Evolutionary conservation across 129 eudicot genomes (phyloP).

Genomic region (Flaveria linearis): DNA sequence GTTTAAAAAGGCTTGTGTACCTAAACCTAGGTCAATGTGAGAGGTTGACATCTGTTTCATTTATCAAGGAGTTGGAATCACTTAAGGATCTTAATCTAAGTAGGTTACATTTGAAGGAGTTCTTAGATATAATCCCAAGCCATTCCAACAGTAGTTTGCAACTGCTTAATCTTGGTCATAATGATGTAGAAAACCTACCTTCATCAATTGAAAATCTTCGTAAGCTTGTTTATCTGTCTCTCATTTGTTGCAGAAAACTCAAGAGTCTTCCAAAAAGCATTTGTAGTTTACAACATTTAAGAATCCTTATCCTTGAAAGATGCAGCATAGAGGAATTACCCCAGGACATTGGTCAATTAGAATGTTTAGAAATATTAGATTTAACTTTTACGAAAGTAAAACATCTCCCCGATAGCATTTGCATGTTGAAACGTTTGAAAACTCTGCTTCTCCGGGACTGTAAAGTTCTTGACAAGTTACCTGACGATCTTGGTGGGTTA

Average conservation of each 20-base stretch:
- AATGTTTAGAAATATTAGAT: constrained; percentile 15
- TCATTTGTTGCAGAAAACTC: neutral
- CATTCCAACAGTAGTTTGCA: neutral
- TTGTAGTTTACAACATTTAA: constrained; percentile 21
- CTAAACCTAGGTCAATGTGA: constrained; percentile 15
- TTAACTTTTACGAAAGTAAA: neutral
- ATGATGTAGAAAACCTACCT: constrained; percentile 24
- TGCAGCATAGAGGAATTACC: constrained; percentile 15
- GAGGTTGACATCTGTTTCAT: constrained; percentile 15
- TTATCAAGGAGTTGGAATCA: constrained; percentile 20
- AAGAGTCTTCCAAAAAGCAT: constrained; percentile 20
- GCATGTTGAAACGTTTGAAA: constrained; percentile 21
- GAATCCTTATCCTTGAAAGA: neutral
- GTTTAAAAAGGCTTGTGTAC: constrained; percentile 15
- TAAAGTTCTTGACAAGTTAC: constrained; percentile 5
- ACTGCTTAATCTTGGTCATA: neutral
- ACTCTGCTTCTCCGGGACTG: neutral
- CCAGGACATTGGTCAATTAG: constrained; percentile 15
- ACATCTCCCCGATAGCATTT: neutral
- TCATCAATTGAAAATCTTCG: constrained; percentile 25
- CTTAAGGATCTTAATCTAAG: constrained; percentile 5
- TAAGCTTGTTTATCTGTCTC: constrained; percentile 18
- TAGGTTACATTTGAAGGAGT: neutral
- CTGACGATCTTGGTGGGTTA: neutral
- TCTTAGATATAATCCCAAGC: constrained; percentile 8